Base-by-base conservation (phyloP, 768 basidiomycete genomes). In the Rhodosporidiobolus sp. region DNA sequence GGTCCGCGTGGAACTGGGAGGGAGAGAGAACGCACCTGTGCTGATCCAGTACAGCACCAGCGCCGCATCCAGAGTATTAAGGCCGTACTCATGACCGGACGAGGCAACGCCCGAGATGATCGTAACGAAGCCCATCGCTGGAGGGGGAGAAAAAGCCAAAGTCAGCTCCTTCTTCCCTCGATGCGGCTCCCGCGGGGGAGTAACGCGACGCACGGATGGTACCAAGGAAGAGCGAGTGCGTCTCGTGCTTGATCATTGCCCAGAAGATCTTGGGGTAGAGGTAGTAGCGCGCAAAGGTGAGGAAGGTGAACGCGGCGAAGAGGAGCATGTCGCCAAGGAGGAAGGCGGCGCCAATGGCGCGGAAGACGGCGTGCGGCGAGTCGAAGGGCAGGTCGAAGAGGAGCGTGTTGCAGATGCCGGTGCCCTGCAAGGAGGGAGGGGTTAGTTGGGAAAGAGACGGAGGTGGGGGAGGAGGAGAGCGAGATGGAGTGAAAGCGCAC, bases 61-160 rank as follows among this genome's bases (percentile, higher is more conserved):
- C 0, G 73, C 75, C 0, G 72, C 60, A 38, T 75, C 55, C 54
- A 77, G 63, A 9, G 76, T 62, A 3, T 65, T 20, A 19, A 79
- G 49, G 1, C 73, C 73, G 59, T 76, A 79, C 54, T 67, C 78
- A 34, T 63, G 55, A 4, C 67, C 78, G 1, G 60, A 74, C 10
- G 43, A 43, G 4, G 75, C 76, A 0, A 78, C 76, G 2, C 74
- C 75, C 20, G 35, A 57, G 17, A 76, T 65, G 46, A 79, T 77
- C 6, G 78, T 79, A 7, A 79, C 75, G 19, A 79, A 72, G 11
- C 77, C 77, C 77, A 77, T 77, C 17, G 78, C 71, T 66, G 52
- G 14, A n/a, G n/a, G n/a, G 46, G 0, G 38, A 30, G 24, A 57
- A 35, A 52, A 11, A 14, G 5, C 24, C 8, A 19, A 17, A 8